Conservation (phyloP, 768 basidiomycete genomes). For the Leccinellum rugosiceps region DNA sequence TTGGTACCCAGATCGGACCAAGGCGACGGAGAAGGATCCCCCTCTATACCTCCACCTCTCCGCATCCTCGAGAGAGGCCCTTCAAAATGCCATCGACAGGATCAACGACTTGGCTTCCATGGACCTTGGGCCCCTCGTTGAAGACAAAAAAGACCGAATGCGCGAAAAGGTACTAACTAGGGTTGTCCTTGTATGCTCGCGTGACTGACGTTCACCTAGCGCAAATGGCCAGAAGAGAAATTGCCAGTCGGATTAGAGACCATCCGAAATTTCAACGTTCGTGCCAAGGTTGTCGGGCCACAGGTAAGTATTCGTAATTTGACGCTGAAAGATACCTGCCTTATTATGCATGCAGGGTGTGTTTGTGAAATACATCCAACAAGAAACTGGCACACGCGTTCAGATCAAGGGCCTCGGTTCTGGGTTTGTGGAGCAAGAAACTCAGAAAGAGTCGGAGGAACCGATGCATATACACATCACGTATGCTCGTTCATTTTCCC, state of each 20-base stretch:
- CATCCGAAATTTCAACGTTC: conserved; percentile 94
- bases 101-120: conserved; percentile 69
- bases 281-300: conserved; percentile 97
- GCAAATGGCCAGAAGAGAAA: conserved; percentile 99
- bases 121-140: conserved; percentile 79
- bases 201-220: conserved; percentile 39
- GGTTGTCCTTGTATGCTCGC: background rate
- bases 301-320: conserved; percentile 60
- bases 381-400: conserved; percentile 92
- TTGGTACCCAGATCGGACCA: conserved; percentile 93
- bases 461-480: conserved; percentile 92
- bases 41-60: conserved; percentile 93
- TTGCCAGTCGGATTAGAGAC: conserved; percentile 84
- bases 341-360: conserved; percentile 51
- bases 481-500: conserved; percentile 41
- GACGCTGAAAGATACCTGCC: background rate
- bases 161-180: conserved; percentile 55
- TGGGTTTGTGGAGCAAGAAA: conserved; percentile 91
- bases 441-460: conserved; percentile 82
- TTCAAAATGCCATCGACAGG: conserved; percentile 67
- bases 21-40: conserved; percentile 89
- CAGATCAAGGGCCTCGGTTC: conserved; percentile 96
- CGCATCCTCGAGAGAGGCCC: conserved; percentile 61
- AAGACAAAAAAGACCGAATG: conserved; percentile 67
- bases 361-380: conserved; percentile 98